Base-by-base conservation (phyloP, 1,284 basidiomycete genomes). In the Ganoderma resinaceum region DNA sequence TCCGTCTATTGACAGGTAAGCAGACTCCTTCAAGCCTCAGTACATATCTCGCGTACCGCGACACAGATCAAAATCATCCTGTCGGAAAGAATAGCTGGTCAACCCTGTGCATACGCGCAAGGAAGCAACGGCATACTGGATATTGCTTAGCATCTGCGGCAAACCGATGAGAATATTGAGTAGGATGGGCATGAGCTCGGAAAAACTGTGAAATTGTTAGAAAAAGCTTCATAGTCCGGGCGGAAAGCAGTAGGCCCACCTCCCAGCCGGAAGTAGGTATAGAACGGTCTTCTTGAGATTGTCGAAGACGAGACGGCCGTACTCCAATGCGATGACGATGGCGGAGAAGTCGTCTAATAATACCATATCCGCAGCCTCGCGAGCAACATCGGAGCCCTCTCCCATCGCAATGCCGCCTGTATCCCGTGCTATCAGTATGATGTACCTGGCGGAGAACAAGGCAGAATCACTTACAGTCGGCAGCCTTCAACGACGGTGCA, bases 171-270 rank as follows among this genome's bases (percentile, higher is more conserved):
- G 69, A 61, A 85, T 78, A 67, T 85, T 86, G 33, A 91, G 76
- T 3, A 92, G 73, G 63, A 92, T 85, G 5, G 90, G 87, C 84
- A 90, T 89, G 69, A 91, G 82, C 75, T 92, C 91, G 11, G 88
- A 87, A 79, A 89, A 91, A 70, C 85, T 74, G 37, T 20, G 37
- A 35, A 16, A 7, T 5, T 18, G 23, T 66, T 33, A 23, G 49
- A 20, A 26, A 16, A 59, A 58, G 18, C 35, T 31, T 57, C 61
- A 12, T 20, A 26, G 14, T 14, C 33, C 12, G 35, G 2, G 26
- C 23, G 12, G 9, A 11, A n/a, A 12, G n/a, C 3, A 16, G 42
- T 6, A 26, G 7, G 29, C 69, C 23, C 63, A 81, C 80, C 76
- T 80, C 75, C 86, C 85, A 33, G 85, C 86, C 9, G 85, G 84